These are phyloP conservation scores for Cercospora sp. DNA, from an alignment of 2,329 filamentous ascomycete genomes.

Conservation along the genomic window DNA sequence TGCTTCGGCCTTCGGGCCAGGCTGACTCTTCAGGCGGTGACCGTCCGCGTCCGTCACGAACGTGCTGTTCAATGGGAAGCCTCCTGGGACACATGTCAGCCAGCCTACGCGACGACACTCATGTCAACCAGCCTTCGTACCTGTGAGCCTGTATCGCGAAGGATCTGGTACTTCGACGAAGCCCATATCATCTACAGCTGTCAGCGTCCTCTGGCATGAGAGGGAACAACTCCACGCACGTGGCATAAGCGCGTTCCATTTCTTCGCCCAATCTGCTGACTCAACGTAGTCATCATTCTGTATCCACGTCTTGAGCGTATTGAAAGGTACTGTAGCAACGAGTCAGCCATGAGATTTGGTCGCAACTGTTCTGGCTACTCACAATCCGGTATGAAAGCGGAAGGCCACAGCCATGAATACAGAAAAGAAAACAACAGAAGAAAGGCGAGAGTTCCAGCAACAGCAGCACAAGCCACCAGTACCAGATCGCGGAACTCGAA, in stretches of 20 bases:
- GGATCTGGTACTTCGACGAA: constrained; percentile 14
- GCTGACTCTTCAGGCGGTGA: not conserved
- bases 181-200: constrained; percentile 2
- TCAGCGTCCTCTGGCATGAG: not conserved
- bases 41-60: not conserved
- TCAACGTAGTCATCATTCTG: constrained; percentile 7
- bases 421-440: not conserved
- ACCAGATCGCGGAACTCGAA: constrained; percentile 7
- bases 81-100: not conserved
- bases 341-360: not conserved
- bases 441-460: constrained; percentile 1
- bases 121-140: not conserved
- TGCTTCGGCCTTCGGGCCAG: not conserved
- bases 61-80: constrained; percentile 5
- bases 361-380: not conserved
- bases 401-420: not conserved
- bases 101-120: not conserved
- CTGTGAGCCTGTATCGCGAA: not conserved
- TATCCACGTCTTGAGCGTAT: constrained; percentile 3
- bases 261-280: not conserved
- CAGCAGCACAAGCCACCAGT: not conserved
- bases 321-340: constrained; percentile 1
- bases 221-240: not conserved
- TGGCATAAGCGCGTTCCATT: constrained; percentile 1
- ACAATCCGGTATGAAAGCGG: not conserved